Base-by-base conservation (phyloP, 2,329 filamentous ascomycete genomes). In the Colletotrichum eremochloae region DNA sequence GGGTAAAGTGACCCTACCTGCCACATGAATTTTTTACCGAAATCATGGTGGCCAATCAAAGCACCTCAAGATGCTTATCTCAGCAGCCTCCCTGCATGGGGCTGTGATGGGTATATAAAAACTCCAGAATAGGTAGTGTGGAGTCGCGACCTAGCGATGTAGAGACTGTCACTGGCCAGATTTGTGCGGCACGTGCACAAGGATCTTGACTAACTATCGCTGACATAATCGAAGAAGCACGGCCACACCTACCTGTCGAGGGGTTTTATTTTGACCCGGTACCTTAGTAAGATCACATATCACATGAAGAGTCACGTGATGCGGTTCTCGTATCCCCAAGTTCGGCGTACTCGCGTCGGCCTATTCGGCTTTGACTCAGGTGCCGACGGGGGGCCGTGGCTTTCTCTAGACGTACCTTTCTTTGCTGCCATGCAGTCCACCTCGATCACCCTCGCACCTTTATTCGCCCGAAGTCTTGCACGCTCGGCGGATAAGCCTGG, bases 381-480 rank as follows among this genome's bases (percentile, higher is more conserved):
- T 65, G 48, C 60, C 55, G 67, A 69, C 53, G 60, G 62, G 69
- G 62, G 40, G 44, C 53, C 56, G 56, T 58, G 31, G 48, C 48
- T 55, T 48, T 55, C 12, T 40, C 11, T 40, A 42, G 60, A 55
- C 55, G 53, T 42, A 62, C 20, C 8, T 55, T 57, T 64, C 7
- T 55, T 50, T 64, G 53, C 69, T 53, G 58, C 69, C 31, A 58
- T 68, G 42, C 40, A 63, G n/a, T 44, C 60, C 53, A 69, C 58
- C 58, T 55, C 46, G 53, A 50, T 48, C 18, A 15, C 50, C 24
- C 61, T 72, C 66, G 69, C 60, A 44, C 66, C 66, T 72, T 72
- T 53, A 50, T 70, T 72, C 60, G 70, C 70, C 66, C 70, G 70
- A 72, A 65, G 60, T 62, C 52, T 56, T 60, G 40, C 55, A 56